phyloP scores from a whole-genome alignment of 345 rosid species.

The Cardiospermum halicacabum region DNA sequence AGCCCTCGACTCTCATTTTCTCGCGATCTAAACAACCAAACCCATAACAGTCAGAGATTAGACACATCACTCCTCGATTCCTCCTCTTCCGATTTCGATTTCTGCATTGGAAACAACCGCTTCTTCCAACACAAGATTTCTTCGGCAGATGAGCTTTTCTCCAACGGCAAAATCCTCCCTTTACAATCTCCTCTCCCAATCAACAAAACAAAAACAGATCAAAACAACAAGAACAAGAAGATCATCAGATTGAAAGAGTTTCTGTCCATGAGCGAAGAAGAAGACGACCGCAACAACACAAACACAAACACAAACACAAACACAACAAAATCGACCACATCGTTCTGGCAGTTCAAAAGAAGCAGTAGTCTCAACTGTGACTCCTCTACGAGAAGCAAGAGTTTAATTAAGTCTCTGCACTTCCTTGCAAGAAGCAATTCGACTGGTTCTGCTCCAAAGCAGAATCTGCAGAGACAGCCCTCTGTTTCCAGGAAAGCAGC shows the following conservation, averaged over 20 bases:
- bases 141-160: slow-evolving; percentile 87
- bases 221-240: slow-evolving; percentile 55
- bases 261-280: slow-evolving; percentile 39
- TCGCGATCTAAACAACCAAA: slow-evolving; percentile 42
- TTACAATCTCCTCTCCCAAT: slow-evolving; percentile 19
- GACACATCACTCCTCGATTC: slow-evolving; percentile 51
- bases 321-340: slow-evolving; percentile 28
- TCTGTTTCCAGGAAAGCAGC: slow-evolving; percentile 40
- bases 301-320: too few species aligned
- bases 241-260: slow-evolving; percentile 55
- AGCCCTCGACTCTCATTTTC: slow-evolving; percentile 81
- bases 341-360: slow-evolving; percentile 78
- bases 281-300: slow-evolving; percentile 30
- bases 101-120: slow-evolving; percentile 47
- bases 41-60: slow-evolving; percentile 21
- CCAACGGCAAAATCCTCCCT: slow-evolving; percentile 78
- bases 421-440: slow-evolving; percentile 83
- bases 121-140: slow-evolving; percentile 56
- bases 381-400: slow-evolving; percentile 38
- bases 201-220: slow-evolving; percentile 3
- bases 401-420: slow-evolving; percentile 58
- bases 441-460: slow-evolving; percentile 71
- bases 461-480: slow-evolving; percentile 42
- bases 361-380: slow-evolving; percentile 80
- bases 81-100: slow-evolving; percentile 53